These are phyloP conservation scores for Aspergillus sp. DNA, from an alignment of 2,329 filamentous ascomycete genomes.

Conservation along the genomic window DNA sequence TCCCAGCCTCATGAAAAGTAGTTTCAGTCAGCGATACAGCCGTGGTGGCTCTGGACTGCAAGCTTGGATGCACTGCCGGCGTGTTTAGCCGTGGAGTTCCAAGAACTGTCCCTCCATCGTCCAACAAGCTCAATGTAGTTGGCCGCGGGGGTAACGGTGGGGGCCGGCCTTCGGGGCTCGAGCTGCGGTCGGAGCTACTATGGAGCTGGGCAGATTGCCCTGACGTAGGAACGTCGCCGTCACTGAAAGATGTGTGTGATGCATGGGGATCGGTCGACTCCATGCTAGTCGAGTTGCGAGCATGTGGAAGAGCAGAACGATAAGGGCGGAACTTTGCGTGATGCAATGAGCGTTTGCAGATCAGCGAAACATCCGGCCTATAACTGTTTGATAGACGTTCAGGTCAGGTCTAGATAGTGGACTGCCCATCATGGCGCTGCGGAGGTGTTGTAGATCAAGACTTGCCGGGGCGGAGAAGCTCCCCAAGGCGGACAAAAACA, in stretches of 20 bases:
- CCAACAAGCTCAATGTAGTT: slow-evolving; percentile 41
- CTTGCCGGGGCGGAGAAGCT: slow-evolving; percentile 10
- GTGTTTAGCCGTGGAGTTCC: slow-evolving; percentile 35
- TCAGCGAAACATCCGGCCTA: slow-evolving; percentile 8
- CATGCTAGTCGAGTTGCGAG: slow-evolving; percentile 19
- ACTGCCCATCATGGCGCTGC: slow-evolving; percentile 5
- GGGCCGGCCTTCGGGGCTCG: slow-evolving; percentile 40
- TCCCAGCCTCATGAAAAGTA: slow-evolving; percentile 71
- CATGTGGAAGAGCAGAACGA: slow-evolving; percentile 9
- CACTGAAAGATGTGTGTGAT: slow-evolving; percentile 9
- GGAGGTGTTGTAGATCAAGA: slow-evolving; percentile 1
- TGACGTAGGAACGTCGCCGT: slow-evolving; percentile 14
- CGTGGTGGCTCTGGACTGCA: slow-evolving; percentile 74
- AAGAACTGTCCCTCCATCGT: slow-evolving; percentile 39
- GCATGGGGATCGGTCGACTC: slow-evolving; percentile 14
- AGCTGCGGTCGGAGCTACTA: slow-evolving; percentile 23
- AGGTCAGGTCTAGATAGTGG: not conserved
- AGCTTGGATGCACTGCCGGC: slow-evolving; percentile 35
- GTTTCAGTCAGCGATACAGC: slow-evolving; percentile 82
- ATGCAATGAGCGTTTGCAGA: not conserved
- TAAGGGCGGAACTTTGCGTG: not conserved
- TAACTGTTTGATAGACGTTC: not conserved
- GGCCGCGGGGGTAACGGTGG: slow-evolving; percentile 55
- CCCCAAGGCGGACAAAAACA: slow-evolving; percentile 8
- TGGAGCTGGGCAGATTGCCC: slow-evolving; percentile 23